Conservation (phyloP, 2,329 filamentous ascomycete genomes). For the Chaetomiaceae sp. region DNA sequence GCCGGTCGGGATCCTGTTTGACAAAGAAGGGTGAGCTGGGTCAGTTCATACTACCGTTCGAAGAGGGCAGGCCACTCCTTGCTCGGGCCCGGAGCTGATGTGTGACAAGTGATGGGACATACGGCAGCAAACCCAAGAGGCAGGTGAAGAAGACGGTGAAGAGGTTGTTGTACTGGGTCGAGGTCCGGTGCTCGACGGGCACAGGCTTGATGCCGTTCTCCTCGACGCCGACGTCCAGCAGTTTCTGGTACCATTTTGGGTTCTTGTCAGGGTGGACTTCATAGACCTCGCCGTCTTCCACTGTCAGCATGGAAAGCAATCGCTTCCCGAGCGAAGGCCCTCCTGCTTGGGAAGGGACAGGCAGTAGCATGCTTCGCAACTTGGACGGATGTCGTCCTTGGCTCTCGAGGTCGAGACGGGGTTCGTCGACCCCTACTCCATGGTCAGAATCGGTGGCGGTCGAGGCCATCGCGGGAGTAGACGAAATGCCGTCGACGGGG, state of each 20-base stretch:
- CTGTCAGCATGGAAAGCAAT: constrained; percentile 13
- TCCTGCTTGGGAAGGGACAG: too few species aligned
- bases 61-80: too few species aligned
- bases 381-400: neutral
- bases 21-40: too few species aligned
- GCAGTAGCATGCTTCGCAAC: neutral
- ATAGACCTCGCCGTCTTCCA: constrained; percentile 32
- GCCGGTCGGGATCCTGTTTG: constrained; percentile 49
- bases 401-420: constrained; percentile 15
- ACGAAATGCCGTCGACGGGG: neutral
- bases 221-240: constrained; percentile 45
- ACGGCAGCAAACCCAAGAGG: constrained; percentile 54
- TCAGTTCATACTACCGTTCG: too few species aligned
- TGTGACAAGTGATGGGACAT: constrained; percentile 34
- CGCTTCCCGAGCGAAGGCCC: neutral
- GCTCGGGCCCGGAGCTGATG: too few species aligned
- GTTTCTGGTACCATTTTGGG: constrained; percentile 39
- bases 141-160: constrained; percentile 59
- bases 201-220: constrained; percentile 54
- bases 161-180: constrained; percentile 49
- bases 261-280: constrained; percentile 28
- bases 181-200: constrained; percentile 47
- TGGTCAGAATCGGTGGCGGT: neutral
- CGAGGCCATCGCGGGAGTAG: constrained; percentile 1
- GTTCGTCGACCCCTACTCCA: neutral